Base-by-base conservation (phyloP, 495 filamentous ascomycete species). In the Collariella sp. region DNA sequence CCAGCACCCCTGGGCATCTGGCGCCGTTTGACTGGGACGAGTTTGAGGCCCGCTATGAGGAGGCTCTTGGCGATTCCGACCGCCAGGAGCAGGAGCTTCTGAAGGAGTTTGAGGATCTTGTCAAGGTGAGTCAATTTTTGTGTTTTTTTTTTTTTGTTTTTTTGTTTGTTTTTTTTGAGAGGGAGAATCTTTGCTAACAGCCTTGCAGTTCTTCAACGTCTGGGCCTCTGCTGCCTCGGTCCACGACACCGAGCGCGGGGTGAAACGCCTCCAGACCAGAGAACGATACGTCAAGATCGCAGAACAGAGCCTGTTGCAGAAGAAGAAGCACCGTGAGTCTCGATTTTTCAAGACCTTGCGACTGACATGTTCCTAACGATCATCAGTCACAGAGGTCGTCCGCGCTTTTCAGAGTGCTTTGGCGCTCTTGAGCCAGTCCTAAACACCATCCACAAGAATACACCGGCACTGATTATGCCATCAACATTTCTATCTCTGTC, bases 321-420 rank as follows among this genome's bases (percentile, higher is more conserved):
- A 86, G 72, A 84, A 83, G 63, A 72, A 80, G 44, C 88, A 91
- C 60, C 83, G 86, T 89, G 71, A 67, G 82, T 71, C 16, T 26
- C 38, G 34, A 20, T 12, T 3, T 10, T 6, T 47, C 29, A 9
- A 31, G 19, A 35, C 10, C 29, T n/a, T n/a, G n/a, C 29, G 7
- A 31, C 18, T 42, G 40, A 22, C 41, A 46, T 39, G 49, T 47
- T 6, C 16, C 61, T 63, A 50, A 63, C 58, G 19, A 11, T 5
- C 18, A 24, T 7, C 56, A 89, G 86, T 89, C 62, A 73, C 75
- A 40, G 79, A 87, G 59, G 88, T 93, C 38, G 86, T 93, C 10
- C 78, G 81, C 59, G 88, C 88, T 26, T 93, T 93, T 62, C 80
- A 91, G 63, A 88, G 76, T 65, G 88, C 88, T 44, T 70, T 91